phyloP scores from a whole-genome alignment of 768 basidiomycete species.

The Galerina marginata region DNA sequence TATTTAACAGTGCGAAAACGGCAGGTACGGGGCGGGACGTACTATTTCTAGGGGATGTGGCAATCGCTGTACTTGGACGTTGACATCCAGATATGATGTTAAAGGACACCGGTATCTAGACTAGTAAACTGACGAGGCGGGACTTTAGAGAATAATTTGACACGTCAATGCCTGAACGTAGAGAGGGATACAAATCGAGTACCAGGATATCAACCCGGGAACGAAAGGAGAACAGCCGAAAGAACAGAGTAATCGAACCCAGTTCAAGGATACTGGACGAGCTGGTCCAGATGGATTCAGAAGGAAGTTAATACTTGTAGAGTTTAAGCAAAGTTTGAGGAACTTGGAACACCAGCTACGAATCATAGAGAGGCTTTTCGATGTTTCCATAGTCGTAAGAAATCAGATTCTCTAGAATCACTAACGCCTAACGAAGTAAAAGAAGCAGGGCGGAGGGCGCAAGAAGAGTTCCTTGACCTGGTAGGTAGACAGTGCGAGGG shows the following conservation, averaged over 20 bases:
- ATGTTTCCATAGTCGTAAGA: background rate
- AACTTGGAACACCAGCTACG: background rate
- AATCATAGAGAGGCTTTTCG: background rate
- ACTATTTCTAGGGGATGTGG: too few species aligned
- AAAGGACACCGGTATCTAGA: background rate
- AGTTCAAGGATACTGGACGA: background rate
- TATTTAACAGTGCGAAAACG: too few species aligned
- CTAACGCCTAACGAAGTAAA: too few species aligned
- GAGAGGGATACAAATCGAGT: conserved; percentile 7
- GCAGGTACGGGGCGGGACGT: too few species aligned
- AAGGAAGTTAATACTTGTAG: background rate
- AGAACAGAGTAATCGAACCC: conserved; percentile 1
- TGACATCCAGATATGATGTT: too few species aligned
- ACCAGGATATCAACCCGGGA: background rate
- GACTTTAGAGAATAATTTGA: background rate
- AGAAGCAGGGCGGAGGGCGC: background rate
- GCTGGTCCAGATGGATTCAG: background rate
- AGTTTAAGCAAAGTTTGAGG: background rate
- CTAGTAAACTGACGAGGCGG: too few species aligned
- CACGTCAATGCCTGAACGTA: conserved; percentile 11
- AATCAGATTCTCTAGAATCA: too few species aligned
- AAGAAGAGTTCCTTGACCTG: background rate
- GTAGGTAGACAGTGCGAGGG: conserved; percentile 1
- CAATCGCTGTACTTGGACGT: too few species aligned
- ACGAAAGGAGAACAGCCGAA: background rate